Evolutionary conservation across 805 yeast genomes (phyloP), one percentile per base, ranked within the genome.

Genomic region (Isabelozyma gotoi): DNA sequence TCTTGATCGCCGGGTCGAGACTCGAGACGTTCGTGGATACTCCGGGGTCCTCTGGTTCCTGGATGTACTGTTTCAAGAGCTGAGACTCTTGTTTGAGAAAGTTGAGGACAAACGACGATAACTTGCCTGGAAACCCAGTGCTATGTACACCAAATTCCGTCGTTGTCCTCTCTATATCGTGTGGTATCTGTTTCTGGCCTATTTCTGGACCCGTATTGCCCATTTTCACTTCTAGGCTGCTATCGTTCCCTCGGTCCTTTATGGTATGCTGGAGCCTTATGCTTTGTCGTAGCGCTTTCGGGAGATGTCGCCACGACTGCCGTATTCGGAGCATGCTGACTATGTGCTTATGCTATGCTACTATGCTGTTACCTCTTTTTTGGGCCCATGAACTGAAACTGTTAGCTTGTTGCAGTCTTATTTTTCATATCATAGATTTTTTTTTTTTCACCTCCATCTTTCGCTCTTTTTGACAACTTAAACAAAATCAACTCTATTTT

Each of bases 61-160:
- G 11, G 11, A 20, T 36, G 39, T 16, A 36, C 29, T 36, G 40
- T n/a, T 11, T 24, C 36, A 38, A 19, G 18, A 18, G 19, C 17
- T 24, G 32, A 8, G 40, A 20, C 18, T 38, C 40, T 24, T 38
- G 40, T 15, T 38, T 38, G 10, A 38, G 27, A 3, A 38, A 38
- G 14, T 20, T 38, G 33, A 38, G 14, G 7, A 38, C 32, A 14
- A 38, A 24, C 19, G 14, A 17, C 7, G 40, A 38, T 12, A 38
- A 11, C 14, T 24, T 24, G 29, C n/a, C n/a, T n/a, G n/a, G n/a
- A n/a, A n/a, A n/a, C n/a, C n/a, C n/a, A n/a, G n/a, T n/a, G n/a
- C n/a, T n/a, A n/a, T n/a, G n/a, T n/a, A n/a, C n/a, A n/a, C n/a
- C n/a, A n/a, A n/a, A n/a, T n/a, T n/a, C n/a, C n/a, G n/a, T n/a